phyloP scores from a whole-genome alignment of 1,139 yeast genomes.

The Diutina sp. region DNA sequence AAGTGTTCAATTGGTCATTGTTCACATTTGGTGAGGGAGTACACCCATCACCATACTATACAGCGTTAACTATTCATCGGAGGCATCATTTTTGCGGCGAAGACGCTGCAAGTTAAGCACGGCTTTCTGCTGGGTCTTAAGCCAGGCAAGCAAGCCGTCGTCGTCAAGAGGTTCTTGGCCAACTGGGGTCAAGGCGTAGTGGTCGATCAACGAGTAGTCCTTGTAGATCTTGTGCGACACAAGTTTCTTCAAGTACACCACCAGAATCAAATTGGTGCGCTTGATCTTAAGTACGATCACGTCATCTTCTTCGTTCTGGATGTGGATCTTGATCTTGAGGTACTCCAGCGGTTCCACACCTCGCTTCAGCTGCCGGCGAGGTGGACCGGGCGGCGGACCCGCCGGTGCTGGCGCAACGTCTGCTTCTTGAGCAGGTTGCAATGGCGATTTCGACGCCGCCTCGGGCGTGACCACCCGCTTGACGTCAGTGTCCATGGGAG shows the following conservation, averaged over 20 bases:
- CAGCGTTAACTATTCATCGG: neutral
- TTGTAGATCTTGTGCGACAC: slow-evolving; percentile 22
- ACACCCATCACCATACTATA: neutral
- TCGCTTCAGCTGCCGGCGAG: neutral
- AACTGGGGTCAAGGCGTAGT: slow-evolving; percentile 14
- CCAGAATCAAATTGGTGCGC: slow-evolving; percentile 14
- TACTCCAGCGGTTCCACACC: slow-evolving; percentile 7
- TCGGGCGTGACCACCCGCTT: neutral
- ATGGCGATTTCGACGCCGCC: neutral
- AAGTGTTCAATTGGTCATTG: neutral
- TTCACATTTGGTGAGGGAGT: neutral
- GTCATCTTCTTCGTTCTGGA: slow-evolving; percentile 20
- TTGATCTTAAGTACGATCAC: slow-evolving; percentile 19
- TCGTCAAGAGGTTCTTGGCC: slow-evolving; percentile 8
- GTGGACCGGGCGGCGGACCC: neutral
- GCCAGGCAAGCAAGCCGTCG: slow-evolving; percentile 12
- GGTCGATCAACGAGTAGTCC: slow-evolving; percentile 18
- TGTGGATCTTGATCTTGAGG: slow-evolving; percentile 19
- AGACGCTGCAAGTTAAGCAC: slow-evolving; percentile 13
- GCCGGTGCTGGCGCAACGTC: neutral
- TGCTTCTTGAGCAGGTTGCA: neutral
- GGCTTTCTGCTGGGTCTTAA: slow-evolving; percentile 15
- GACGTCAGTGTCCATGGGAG: neutral
- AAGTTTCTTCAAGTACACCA: slow-evolving; percentile 18
- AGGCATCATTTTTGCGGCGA: neutral